Base-by-base conservation (phyloP, 805 yeast species). In the Cyberlindnera galapagoensis region DNA sequence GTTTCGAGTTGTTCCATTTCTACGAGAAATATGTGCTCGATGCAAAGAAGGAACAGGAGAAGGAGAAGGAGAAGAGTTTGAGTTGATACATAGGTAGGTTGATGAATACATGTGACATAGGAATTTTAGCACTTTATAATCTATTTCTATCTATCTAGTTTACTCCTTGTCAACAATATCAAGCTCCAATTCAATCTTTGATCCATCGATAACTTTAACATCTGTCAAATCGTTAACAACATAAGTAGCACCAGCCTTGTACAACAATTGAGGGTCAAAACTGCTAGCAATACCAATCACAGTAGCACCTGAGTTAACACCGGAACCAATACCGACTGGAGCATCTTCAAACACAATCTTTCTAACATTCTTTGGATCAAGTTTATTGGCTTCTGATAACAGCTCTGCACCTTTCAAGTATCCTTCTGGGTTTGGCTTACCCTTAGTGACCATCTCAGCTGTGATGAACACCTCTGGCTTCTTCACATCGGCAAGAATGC, bases 341-440 rank as follows among this genome's bases (percentile, higher is more conserved):
- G 94, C 94, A 55, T 84, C 95, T 62, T 84, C 95, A 50, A 84
- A 84, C 22, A 80, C 87, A 30, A 83, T 76, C 24, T 63, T 64
- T 47, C 60, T 65, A 34, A 63, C 59, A 24, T 51, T 46, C 12
- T 59, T 48, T 31, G 62, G 62, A 37, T 56, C 57, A 46, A 41
- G 49, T 10, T 58, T 59, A 39, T 54, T 47, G 40, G 53, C 63
- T 48, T 55, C 53, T 48, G 62, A 56, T 40, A 84, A 79, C 51
- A 64, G 59, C 48, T 69, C 67, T 9, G 49, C 52, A 34, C 55
- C 55, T 28, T 26, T 42, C 14, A 47, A 24, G 65, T 84, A 85
- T 34, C 94, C 94, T 65, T 79, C 78, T 20, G 95, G 94, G 59
- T 82, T 71, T 28, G 95, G 95, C 68, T 84, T 85, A 55, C 95